Base-by-base conservation (phyloP, 768 basidiomycete species). In the Cubamyces sp. region DNA sequence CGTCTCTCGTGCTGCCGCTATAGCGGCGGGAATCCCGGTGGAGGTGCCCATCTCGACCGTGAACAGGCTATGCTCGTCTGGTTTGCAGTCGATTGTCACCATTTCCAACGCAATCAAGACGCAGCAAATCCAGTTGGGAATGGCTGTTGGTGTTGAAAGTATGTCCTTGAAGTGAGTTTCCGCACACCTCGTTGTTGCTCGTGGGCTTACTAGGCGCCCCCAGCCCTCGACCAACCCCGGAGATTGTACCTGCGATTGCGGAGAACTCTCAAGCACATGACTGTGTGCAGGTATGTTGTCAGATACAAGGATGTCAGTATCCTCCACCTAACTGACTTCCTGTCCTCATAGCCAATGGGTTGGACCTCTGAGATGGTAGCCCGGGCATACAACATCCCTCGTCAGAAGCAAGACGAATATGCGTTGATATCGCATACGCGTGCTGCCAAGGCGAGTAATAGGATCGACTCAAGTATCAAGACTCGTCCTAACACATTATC, bases 351-450 rank as follows among this genome's bases (percentile, higher is more conserved):
- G 90, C 89, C 92, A 12, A 95, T 95, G 94, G 94, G 94, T 52
- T 99, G 93, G 93, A 95, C 93, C 1, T 91, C 91, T 5, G 93
- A 95, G 74, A 87, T 91, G 86, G 91, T 94, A 21, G 91, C 93
- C n/a, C 74, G 87, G 68, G 78, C 83, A 8, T 95, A 87, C 76
- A 81, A 86, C n/a, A 75, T 95, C 60, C 80, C 92, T 4, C 87
- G 96, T 39, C 77, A 86, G 70, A 87, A 82, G 67, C 96, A 98
- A 74, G 96, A 98, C 73, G 82, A 92, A 57, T 96, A 92, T 71
- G 96, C 96, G 0, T 81, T 92, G 54, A 85, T 91, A 54, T 96
- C 93, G 8, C 95, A 96, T 74, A 86, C 82, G 40, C 87, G 94
- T 69, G 94, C 94, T 21, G 82, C 76, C 48, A 79, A 84, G 76